These are phyloP conservation scores for Penicillium macrosclerotiorum DNA, from an alignment of 495 filamentous ascomycete genomes.

Conservation along the genomic window DNA sequence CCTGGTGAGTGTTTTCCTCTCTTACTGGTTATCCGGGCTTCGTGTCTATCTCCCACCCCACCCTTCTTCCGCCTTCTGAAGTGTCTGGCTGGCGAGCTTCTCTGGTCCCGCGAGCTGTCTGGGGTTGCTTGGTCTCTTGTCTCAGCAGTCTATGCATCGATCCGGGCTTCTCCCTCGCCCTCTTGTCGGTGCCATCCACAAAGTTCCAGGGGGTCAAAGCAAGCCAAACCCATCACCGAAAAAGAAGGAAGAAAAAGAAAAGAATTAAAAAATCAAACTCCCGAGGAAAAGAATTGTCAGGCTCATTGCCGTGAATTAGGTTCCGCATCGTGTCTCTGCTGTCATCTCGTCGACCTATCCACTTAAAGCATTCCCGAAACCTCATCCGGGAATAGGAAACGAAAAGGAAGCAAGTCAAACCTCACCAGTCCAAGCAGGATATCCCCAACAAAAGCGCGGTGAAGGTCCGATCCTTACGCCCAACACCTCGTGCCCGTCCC, in stretches of 20 bases:
- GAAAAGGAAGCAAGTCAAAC: constrained; percentile 27
- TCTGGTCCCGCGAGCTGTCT: not conserved
- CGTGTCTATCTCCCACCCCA: too few relatives aligned
- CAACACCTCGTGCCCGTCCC: too few relatives aligned
- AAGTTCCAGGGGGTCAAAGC: not conserved
- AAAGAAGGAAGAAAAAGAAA: too few relatives aligned
- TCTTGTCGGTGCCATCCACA: not conserved
- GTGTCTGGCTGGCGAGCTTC: not conserved
- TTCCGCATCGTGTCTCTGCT: constrained; percentile 19
- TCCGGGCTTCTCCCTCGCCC: constrained; percentile 25
- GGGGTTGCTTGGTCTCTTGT: not conserved
- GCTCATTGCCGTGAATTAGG: constrained; percentile 37
- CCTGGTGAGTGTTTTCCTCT: constrained; percentile 32
- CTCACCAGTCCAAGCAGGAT: constrained; percentile 25
- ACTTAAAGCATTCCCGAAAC: constrained; percentile 26
- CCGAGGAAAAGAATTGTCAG: constrained; percentile 15
- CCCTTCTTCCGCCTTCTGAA: not conserved
- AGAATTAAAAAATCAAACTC: constrained; percentile 1
- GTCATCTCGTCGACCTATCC: constrained; percentile 20
- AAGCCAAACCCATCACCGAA: too few relatives aligned
- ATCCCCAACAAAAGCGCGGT: not conserved
- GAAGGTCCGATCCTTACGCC: too few relatives aligned
- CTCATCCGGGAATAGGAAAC: constrained; percentile 8
- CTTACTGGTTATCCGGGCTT: too few relatives aligned
- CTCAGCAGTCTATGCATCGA: constrained; percentile 28